These are phyloP conservation scores for Paracoccidioides brasiliensis DNA, from an alignment of 2,329 filamentous ascomycete species.

Conservation along the genomic window DNA sequence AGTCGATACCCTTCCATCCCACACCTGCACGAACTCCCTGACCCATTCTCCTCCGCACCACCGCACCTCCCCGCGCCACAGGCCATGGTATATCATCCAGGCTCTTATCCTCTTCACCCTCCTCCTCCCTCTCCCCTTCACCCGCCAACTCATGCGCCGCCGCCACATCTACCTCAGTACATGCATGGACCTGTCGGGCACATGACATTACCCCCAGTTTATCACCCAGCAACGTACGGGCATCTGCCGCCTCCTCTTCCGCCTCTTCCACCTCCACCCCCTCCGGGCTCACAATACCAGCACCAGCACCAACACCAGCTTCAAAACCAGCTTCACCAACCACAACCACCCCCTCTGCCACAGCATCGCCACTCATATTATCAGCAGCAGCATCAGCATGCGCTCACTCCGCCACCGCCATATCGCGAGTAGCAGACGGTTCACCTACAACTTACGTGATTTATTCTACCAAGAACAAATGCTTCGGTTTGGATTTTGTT, in stretches of 20 bases:
- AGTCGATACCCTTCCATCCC: constrained; percentile 11
- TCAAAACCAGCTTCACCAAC: background rate
- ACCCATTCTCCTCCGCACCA: constrained; percentile 22
- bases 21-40: constrained; percentile 22
- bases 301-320: background rate
- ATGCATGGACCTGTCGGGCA: background rate
- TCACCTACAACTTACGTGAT: background rate
- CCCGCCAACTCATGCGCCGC: background rate
- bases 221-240: background rate
- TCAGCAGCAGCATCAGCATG: background rate
- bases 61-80: constrained; percentile 30
- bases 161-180: background rate
- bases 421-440: background rate
- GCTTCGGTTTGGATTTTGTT: too few relatives aligned
- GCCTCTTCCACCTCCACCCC: background rate
- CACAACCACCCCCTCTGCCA: background rate
- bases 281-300: background rate
- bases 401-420: background rate
- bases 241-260: background rate
- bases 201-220: background rate
- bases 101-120: constrained; percentile 19
- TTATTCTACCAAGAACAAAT: background rate
- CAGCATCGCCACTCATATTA: background rate
- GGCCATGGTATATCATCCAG: constrained; percentile 25
- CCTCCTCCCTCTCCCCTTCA: constrained; percentile 9